Conservation (phyloP, 2,329 filamentous ascomycete species). For the Microthyrium microscopicum region DNA sequence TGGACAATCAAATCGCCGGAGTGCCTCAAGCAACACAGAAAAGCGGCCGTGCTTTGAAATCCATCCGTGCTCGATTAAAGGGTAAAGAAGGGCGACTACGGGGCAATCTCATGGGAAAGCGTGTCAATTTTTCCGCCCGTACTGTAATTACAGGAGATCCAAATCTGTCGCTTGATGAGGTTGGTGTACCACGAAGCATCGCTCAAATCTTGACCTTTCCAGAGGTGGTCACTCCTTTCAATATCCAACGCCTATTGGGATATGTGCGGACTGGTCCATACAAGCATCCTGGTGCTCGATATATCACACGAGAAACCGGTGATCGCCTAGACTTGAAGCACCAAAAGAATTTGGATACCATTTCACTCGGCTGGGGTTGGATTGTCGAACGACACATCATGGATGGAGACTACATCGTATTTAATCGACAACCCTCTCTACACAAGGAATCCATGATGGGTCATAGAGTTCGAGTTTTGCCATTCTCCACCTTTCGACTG, state of each 20-base stretch:
- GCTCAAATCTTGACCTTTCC: slow-evolving; percentile 89
- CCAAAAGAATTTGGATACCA: slow-evolving; percentile 72
- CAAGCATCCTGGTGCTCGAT: slow-evolving; percentile 89
- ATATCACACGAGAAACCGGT: slow-evolving; percentile 85
- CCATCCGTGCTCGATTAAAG: slow-evolving; percentile 91
- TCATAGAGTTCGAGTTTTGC: slow-evolving; percentile 93
- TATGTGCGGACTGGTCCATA: slow-evolving; percentile 88
- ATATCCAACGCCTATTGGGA: slow-evolving; percentile 79
- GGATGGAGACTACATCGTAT: slow-evolving; percentile 94
- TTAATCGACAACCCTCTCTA: slow-evolving; percentile 96
- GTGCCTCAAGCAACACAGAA: slow-evolving; percentile 92
- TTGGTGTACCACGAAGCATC: slow-evolving; percentile 88
- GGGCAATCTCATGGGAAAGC: slow-evolving; percentile 98
- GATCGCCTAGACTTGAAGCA: slow-evolving; percentile 90
- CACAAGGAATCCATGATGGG: slow-evolving; percentile 99
- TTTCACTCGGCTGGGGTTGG: slow-evolving; percentile 88
- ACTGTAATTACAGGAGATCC: slow-evolving; percentile 99
- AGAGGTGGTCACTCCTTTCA: slow-evolving; percentile 94
- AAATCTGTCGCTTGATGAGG: slow-evolving; percentile 89
- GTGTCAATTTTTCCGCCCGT: slow-evolving; percentile 97
- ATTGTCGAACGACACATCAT: slow-evolving; percentile 96
- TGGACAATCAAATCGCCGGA: slow-evolving; percentile 98
- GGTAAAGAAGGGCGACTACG: slow-evolving; percentile 96
- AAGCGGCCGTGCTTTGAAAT: slow-evolving; percentile 89
- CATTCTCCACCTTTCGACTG: slow-evolving; percentile 93